Conservation (phyloP, 2,329 filamentous ascomycete species). For the Lasiodiplodia theobromae region DNA sequence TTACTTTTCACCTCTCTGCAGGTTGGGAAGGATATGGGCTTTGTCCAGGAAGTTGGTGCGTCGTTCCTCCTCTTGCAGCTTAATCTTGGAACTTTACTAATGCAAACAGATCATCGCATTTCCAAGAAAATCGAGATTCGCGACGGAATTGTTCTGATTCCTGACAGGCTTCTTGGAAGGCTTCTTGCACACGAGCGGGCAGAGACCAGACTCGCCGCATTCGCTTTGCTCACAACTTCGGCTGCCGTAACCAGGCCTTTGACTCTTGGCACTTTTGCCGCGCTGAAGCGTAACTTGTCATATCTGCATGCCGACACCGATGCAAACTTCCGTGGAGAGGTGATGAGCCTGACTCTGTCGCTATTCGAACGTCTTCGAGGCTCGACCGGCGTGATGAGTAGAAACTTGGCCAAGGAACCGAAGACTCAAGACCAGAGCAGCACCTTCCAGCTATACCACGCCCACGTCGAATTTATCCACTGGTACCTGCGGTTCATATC, state of each 20-base stretch:
- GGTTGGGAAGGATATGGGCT: slow-evolving; percentile 55
- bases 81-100: not conserved
- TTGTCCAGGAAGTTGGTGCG: slow-evolving; percentile 51
- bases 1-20: slow-evolving; percentile 51
- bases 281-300: slow-evolving; percentile 70
- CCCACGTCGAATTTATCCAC: slow-evolving; percentile 69
- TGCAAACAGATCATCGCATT: slow-evolving; percentile 37
- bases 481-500: slow-evolving; percentile 79
- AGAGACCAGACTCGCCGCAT: slow-evolving; percentile 74
- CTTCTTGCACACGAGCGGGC: slow-evolving; percentile 48
- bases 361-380: slow-evolving; percentile 73
- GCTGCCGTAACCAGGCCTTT: slow-evolving; percentile 77
- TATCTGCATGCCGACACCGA: slow-evolving; percentile 84
- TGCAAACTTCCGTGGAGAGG: slow-evolving; percentile 82
- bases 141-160: slow-evolving; percentile 59
- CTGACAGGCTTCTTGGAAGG: slow-evolving; percentile 51
- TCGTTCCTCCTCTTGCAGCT: not conserved
- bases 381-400: slow-evolving; percentile 43
- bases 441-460: slow-evolving; percentile 42
- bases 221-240: slow-evolving; percentile 81
- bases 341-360: slow-evolving; percentile 75
- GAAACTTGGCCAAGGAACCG: slow-evolving; percentile 28
- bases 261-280: slow-evolving; percentile 64
- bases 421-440: not conserved
- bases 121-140: slow-evolving; percentile 38